A percentile compares a stretch with the other conserved stretches of the same genome.
These are phyloP conservation scores for Ophiognomonia clavigignenti-juglandacearum DNA, from an alignment of 2,329 filamentous ascomycete species.

Conservation along the genomic window DNA sequence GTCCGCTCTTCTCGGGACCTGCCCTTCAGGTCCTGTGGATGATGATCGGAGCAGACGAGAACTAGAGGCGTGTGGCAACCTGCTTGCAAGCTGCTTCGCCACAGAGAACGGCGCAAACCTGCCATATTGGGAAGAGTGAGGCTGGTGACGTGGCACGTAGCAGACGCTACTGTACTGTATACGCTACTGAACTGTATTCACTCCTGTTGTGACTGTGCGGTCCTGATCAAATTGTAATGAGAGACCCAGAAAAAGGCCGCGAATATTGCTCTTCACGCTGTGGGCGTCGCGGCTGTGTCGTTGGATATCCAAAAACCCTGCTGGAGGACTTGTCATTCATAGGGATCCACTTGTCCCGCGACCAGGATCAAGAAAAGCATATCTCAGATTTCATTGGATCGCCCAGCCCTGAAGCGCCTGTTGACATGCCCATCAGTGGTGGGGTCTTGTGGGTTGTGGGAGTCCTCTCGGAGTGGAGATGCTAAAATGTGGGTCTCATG, in stretches of 20 bases:
- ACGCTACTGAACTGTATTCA: neutral
- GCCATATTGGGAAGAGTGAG: too few relatives aligned
- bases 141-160: conserved; percentile 41
- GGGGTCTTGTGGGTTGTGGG: neutral
- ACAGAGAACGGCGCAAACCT: conserved; percentile 8
- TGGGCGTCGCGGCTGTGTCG: neutral
- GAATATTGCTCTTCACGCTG: neutral
- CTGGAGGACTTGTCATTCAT: too few relatives aligned
- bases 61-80: too few relatives aligned
- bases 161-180: conserved; percentile 2
- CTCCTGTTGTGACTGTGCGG: neutral
- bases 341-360: conserved; percentile 3
- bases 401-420: conserved; percentile 1
- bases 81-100: conserved; percentile 16
- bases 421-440: conserved; percentile 3
- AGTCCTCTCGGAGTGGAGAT: too few relatives aligned
- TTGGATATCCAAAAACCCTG: too few relatives aligned
- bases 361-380: neutral
- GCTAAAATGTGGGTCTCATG: too few relatives aligned
- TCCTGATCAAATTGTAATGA: too few relatives aligned
- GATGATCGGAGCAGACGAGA: too few relatives aligned
- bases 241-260: too few relatives aligned
- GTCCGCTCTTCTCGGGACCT: too few relatives aligned
- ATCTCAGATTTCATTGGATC: conserved; percentile 9
- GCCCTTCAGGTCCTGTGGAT: too few relatives aligned